Evolutionary conservation across 2,329 filamentous ascomycete species (phyloP).

Genomic region (Dactylellina haptotyla): DNA sequence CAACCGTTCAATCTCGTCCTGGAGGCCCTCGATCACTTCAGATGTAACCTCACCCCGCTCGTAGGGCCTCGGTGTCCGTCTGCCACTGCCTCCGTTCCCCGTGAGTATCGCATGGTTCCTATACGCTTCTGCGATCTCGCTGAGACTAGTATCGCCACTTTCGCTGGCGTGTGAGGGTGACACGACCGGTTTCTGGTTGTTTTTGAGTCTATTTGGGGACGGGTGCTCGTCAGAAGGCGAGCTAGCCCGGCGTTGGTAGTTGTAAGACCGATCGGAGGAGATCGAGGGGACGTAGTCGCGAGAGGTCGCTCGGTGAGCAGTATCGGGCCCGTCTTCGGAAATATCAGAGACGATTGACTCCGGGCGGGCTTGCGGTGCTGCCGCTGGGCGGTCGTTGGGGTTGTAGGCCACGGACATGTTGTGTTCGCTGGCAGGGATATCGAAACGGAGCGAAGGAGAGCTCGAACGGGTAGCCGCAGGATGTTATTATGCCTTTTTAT

Average conservation of each 20-base stretch:
- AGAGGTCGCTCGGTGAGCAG: slow-evolving; percentile 19
- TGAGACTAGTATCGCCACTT: slow-evolving; percentile 36
- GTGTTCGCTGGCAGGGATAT: neutral
- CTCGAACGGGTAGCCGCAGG: too few species aligned
- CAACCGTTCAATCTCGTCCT: slow-evolving; percentile 50
- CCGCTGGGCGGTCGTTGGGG: slow-evolving; percentile 13
- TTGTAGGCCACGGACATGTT: slow-evolving; percentile 47
- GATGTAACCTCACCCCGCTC: slow-evolving; percentile 52
- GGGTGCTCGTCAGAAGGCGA: slow-evolving; percentile 23
- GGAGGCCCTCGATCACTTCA: slow-evolving; percentile 44
- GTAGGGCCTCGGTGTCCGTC: slow-evolving; percentile 42
- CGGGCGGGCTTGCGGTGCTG: slow-evolving; percentile 33
- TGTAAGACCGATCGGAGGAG: slow-evolving; percentile 32
- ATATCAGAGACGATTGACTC: slow-evolving; percentile 49
- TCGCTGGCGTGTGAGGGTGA: slow-evolving; percentile 46
- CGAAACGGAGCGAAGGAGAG: too few species aligned
- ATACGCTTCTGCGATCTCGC: slow-evolving; percentile 49
- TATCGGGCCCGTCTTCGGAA: slow-evolving; percentile 38
- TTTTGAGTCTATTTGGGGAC: neutral
- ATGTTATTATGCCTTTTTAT: too few species aligned
- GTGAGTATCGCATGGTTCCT: slow-evolving; percentile 47
- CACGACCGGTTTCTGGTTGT: slow-evolving; percentile 14
- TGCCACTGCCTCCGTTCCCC: slow-evolving; percentile 10
- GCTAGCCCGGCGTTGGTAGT: slow-evolving; percentile 38
- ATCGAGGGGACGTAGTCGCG: slow-evolving; percentile 49